Conservation (phyloP, 495 filamentous ascomycete species). For the Collariella sp. region DNA sequence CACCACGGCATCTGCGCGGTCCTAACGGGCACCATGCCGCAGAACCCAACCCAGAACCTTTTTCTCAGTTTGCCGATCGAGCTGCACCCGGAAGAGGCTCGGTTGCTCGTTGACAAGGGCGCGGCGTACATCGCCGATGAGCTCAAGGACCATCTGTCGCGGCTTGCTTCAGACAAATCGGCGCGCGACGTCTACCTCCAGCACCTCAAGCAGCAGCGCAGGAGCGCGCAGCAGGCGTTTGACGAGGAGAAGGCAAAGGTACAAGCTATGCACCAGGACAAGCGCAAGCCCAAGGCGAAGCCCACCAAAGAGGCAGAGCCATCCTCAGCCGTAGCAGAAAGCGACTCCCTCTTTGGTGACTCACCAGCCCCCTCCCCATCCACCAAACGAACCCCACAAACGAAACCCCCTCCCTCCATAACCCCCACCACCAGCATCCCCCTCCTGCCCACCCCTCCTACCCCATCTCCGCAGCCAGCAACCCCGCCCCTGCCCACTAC, state of each 20-base stretch:
- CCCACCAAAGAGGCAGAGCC: slow-evolving; percentile 16
- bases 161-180: slow-evolving; percentile 46
- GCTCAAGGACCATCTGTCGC: slow-evolving; percentile 51
- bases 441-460: slow-evolving; percentile 27
- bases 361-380: slow-evolving; percentile 2
- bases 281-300: slow-evolving; percentile 17
- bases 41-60: slow-evolving; percentile 88
- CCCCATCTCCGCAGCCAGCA: slow-evolving; percentile 13
- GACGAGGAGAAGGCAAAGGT: slow-evolving; percentile 32
- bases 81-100: slow-evolving; percentile 83
- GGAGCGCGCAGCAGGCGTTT: slow-evolving; percentile 31
- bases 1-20: slow-evolving; percentile 82
- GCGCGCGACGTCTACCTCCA: slow-evolving; percentile 44
- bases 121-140: slow-evolving; percentile 77
- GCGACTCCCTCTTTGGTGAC: slow-evolving; percentile 39
- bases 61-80: slow-evolving; percentile 84
- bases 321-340: slow-evolving; percentile 10
- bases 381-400: background rate
- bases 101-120: slow-evolving; percentile 70
- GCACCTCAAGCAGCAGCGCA: slow-evolving; percentile 33
- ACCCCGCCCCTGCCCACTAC: slow-evolving; percentile 43
- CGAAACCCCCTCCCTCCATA: slow-evolving; percentile 18
- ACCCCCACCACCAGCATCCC: slow-evolving; percentile 19
- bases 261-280: slow-evolving; percentile 25
- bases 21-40: slow-evolving; percentile 77